A percentile compares a stretch with the other conserved stretches of the same genome.
Conservation (phyloP, 345 rosid species). For the Eucalyptus leucophloia region DNA sequence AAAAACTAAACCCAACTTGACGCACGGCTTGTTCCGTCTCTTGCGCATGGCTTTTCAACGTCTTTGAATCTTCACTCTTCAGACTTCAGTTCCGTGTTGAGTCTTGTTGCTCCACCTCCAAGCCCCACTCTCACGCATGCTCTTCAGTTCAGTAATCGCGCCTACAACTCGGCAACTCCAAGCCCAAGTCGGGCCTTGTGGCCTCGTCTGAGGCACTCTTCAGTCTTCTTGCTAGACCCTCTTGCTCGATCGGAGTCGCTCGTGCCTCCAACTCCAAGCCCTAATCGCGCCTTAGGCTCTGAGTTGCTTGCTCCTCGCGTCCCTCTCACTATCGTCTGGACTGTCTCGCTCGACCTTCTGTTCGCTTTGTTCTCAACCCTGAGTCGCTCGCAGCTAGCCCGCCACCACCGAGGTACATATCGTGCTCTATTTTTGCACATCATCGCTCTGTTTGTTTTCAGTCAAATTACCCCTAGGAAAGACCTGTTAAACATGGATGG, state of each 20-base stretch:
- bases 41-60: neutral
- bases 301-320: neutral
- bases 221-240: neutral
- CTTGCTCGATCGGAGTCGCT: neutral
- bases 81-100: too few relatives aligned
- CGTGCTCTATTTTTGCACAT: neutral
- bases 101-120: neutral
- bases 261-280: neutral
- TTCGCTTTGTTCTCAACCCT: neutral
- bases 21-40: fast-evolving
- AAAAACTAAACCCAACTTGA: neutral
- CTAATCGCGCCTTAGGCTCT: neutral
- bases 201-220: neutral
- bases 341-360: too few relatives aligned
- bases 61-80: neutral
- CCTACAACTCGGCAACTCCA: neutral
- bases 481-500: too few relatives aligned
- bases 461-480: too few relatives aligned
- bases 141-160: neutral
- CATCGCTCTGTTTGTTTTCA: neutral
- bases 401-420: neutral
- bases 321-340: neutral
- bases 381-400: neutral
- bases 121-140: neutral
- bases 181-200: neutral